Percentiles rank a stretch among this genome's conserved stretches.
These are phyloP conservation scores for Antarctomyces pellizariae DNA, from an alignment of 495 filamentous ascomycete species.

Conservation along the genomic window DNA sequence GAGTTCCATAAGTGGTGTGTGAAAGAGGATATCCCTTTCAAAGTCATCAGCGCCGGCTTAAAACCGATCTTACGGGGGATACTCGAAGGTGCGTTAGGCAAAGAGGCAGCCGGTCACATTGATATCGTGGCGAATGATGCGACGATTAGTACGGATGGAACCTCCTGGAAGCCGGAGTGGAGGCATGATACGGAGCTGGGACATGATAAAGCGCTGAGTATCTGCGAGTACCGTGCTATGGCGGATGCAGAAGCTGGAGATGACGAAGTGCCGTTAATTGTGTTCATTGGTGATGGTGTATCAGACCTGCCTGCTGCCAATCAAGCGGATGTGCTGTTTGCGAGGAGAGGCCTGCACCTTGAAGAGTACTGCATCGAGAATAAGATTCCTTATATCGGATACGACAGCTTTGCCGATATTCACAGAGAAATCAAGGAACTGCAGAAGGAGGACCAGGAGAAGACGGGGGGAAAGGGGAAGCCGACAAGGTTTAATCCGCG, in stretches of 20 bases:
- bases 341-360: conserved; percentile 38
- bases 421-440: conserved; percentile 37
- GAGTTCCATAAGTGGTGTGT: conserved; percentile 45
- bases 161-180: conserved; percentile 47
- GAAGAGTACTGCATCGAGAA: conserved; percentile 50
- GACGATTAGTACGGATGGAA: conserved; percentile 30
- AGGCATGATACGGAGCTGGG: conserved; percentile 41
- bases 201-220: conserved; percentile 45
- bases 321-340: conserved; percentile 58
- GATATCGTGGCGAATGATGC: conserved; percentile 54
- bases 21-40: conserved; percentile 41
- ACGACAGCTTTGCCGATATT: conserved; percentile 46
- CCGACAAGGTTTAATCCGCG: conserved; percentile 44
- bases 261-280: conserved; percentile 40
- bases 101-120: conserved; percentile 27
- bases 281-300: conserved; percentile 63
- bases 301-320: conserved; percentile 50
- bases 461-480: conserved; percentile 38
- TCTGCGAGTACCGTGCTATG: conserved; percentile 31
- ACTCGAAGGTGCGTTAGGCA: conserved; percentile 39
- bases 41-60: conserved; percentile 48
- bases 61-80: conserved; percentile 40
- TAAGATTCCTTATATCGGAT: conserved; percentile 35
- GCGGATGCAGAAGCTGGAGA: conserved; percentile 30
- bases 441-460: conserved; percentile 32